Evolutionary conservation across 179 eudicot species (phyloP), one percentile per base, ranked within the genome.

Genomic region (Nepenthes alata): DNA sequence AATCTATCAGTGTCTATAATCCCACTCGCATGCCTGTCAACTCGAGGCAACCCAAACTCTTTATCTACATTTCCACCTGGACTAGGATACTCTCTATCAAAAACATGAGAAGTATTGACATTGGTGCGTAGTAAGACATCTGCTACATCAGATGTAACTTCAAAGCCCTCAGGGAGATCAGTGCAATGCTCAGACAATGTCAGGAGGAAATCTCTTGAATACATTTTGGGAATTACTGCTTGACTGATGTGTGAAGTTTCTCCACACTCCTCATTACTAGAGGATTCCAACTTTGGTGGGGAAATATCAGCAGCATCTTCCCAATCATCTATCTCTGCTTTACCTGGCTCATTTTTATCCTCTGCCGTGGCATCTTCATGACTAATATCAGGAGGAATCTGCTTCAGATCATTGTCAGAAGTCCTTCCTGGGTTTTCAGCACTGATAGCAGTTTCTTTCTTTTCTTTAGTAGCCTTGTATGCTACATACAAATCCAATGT

Each of bases 271-370:
- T 47, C 73, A 38, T 60, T 62, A 61, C 74, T 71, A 11, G 75
- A 59, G 67, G 80, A 66, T 61, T 72, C 83, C 72, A 89, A 66
- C 75, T 83, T 83, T 10, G 85, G 82, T 38, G 80, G 74, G 41
- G 95, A 80, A 11, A 73, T 74, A 49, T 89, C 93, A 62, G 87
- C 88, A 65, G 89, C 95, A 72, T 89, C 95, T 77, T 93, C 97
- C 98, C 98, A 93, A 66, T 89, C 91, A 81, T 93, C 98, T 47
- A 83, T 83, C 72, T 89, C 97, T 16, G 74, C 61, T 76, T 85
- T 93, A 55, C 66, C 65, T 47, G 57, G 72, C 59, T 76, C 80
- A 41, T 68, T 72, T 58, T 70, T 75, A 65, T 73, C 82, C 70
- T 57, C 65, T 39, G 57, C 35, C 0, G 55, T 55, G 60, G 56